Evolutionary conservation across 768 basidiomycete species (phyloP).

Genomic region (Filobasidium floriforme): DNA sequence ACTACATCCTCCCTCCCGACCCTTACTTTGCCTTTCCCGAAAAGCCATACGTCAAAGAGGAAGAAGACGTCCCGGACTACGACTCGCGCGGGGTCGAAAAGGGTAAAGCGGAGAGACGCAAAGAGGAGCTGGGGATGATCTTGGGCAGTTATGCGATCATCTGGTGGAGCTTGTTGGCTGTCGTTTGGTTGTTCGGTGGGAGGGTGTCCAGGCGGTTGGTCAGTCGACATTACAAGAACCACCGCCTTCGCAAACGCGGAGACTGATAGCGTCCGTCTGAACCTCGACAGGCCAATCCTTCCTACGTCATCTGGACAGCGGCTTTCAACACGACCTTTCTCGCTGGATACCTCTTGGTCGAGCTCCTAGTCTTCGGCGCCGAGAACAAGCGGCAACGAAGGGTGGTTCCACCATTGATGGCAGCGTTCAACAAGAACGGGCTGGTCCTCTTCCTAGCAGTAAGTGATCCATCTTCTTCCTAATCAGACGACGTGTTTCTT

Average conservation of each 20-base stretch:
- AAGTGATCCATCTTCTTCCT: conserved; percentile 37
- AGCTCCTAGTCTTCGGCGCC: conserved; percentile 53
- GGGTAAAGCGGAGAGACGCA: background rate
- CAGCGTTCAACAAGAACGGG: conserved; percentile 75
- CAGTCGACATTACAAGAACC: conserved; percentile 32
- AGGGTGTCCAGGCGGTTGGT: conserved; percentile 60
- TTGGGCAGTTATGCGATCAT: conserved; percentile 54
- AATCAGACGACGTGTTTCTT: background rate
- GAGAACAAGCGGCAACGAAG: background rate
- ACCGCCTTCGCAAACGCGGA: conserved; percentile 7
- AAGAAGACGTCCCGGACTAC: conserved; percentile 22
- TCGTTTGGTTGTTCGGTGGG: conserved; percentile 29
- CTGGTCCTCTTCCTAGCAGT: conserved; percentile 74
- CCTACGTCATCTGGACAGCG: conserved; percentile 80
- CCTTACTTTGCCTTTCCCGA: conserved; percentile 1
- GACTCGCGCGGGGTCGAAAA: background rate
- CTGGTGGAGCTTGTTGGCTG: conserved; percentile 51
- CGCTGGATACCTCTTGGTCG: conserved; percentile 68
- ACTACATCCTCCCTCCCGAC: conserved; percentile 63
- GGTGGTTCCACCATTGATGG: conserved; percentile 55
- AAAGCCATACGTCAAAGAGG: conserved; percentile 6
- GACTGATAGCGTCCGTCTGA: too few relatives aligned
- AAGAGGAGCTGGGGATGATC: conserved; percentile 5
- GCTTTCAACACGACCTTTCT: conserved; percentile 84
- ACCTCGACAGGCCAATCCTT: conserved; percentile 62